Conservation (phyloP, 148 eudicot species). For the Silene uniflora region DNA sequence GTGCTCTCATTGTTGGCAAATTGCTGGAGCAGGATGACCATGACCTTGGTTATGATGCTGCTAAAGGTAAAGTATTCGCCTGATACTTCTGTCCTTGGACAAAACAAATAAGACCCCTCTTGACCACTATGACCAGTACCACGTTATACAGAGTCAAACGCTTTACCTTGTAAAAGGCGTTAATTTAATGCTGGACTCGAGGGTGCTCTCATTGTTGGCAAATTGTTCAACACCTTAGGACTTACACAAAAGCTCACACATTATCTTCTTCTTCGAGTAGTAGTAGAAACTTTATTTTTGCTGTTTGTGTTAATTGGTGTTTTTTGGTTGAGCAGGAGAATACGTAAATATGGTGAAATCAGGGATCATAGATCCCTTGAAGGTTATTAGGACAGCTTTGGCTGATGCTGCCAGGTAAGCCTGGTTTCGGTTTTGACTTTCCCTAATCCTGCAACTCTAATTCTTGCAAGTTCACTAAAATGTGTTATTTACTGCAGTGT, state of each 20-base stretch:
- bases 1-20: slow-evolving; percentile 84
- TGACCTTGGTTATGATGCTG: slow-evolving; percentile 90
- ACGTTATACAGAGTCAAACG: too few relatives aligned
- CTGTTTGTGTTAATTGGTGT: not conserved
- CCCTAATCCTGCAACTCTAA: not conserved
- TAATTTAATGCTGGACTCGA: too few relatives aligned
- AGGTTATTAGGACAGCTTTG: slow-evolving; percentile 84
- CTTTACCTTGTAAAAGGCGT: too few relatives aligned
- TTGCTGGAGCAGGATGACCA: slow-evolving; percentile 74
- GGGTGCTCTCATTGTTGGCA: too few relatives aligned
- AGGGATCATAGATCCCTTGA: slow-evolving; percentile 84
- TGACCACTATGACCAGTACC: too few relatives aligned
- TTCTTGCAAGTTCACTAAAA: not conserved
- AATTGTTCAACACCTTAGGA: too few relatives aligned
- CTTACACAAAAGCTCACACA: too few relatives aligned
- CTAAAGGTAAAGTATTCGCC: slow-evolving; percentile 49
- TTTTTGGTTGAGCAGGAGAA: slow-evolving; percentile 47
- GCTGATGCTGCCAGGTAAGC: slow-evolving; percentile 79
- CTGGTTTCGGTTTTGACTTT: not conserved
- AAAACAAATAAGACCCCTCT: too few relatives aligned
- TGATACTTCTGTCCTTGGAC: not conserved
- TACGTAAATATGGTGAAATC: slow-evolving; percentile 84
- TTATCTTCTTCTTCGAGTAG: too few relatives aligned
- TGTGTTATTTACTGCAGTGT: slow-evolving; percentile 36
- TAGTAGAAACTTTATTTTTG: not conserved